A percentile compares a stretch with the other conserved stretches of the same genome.
Evolutionary conservation across 2,329 filamentous ascomycete genomes (phyloP).

Genomic region (Penicillium sp.): DNA sequence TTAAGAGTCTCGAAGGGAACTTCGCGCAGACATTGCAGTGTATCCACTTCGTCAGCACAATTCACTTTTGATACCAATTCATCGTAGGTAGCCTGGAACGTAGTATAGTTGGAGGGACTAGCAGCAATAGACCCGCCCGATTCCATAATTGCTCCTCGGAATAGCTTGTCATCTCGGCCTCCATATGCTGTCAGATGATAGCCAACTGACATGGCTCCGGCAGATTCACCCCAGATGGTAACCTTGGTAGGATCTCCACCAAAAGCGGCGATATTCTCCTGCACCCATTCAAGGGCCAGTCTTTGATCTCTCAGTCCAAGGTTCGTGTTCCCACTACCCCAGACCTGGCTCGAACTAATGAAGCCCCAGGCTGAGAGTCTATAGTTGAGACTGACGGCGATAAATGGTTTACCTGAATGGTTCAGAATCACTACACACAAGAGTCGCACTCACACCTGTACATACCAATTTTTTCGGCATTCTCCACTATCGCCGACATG

Average conservation of each 20-base stretch:
- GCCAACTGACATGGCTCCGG: conserved; percentile 52
- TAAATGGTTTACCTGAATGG: conserved; percentile 47
- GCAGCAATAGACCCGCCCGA: conserved; percentile 51
- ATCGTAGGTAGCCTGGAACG: conserved; percentile 56
- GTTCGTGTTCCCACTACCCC: conserved; percentile 51
- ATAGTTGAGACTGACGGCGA: conserved; percentile 57
- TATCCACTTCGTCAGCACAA: conserved; percentile 58
- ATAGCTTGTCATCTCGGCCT: conserved; percentile 55
- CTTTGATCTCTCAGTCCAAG: conserved; percentile 50
- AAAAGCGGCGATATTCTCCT: conserved; percentile 37
- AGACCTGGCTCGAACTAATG: conserved; percentile 47
- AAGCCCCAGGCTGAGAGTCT: conserved; percentile 55
- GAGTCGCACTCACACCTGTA: background rate
- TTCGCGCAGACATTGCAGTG: conserved; percentile 64
- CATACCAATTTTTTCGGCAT: conserved; percentile 48
- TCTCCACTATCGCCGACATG: conserved; percentile 57
- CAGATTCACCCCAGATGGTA: conserved; percentile 57
- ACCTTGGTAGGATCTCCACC: conserved; percentile 36
- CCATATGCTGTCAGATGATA: conserved; percentile 54
- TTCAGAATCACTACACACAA: background rate
- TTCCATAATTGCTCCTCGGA: conserved; percentile 53
- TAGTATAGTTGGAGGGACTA: conserved; percentile 42
- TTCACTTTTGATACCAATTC: conserved; percentile 57
- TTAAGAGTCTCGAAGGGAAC: conserved; percentile 61
- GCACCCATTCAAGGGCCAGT: conserved; percentile 38